Evolutionary conservation across 495 filamentous ascomycete species (phyloP), one percentile per base, ranked within the genome.

Genomic region (Paragyromitra xinjiangensis): DNA sequence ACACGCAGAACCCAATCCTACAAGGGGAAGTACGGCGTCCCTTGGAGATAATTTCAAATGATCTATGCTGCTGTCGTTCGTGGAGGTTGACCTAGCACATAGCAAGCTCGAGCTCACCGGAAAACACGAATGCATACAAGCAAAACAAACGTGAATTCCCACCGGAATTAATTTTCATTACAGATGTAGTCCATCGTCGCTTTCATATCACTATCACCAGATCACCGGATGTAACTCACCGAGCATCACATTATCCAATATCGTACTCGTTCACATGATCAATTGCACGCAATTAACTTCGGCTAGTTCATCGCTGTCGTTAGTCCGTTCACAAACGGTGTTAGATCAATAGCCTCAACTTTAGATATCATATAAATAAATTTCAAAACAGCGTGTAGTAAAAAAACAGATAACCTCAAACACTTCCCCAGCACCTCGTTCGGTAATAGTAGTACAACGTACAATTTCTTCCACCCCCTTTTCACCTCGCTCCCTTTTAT

Each of bases 381-480:
- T 69, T 69, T 56, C 65, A 58, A 69, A 34, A 65, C 34, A 29
- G 19, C 64, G 22, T 29, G 4, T 37, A 7, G 50, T 69, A 69
- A 58, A 56, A 55, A 69, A 45, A 73, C 39, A 58, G 29, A 68
- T 16, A 70, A 4, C 6, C 37, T 3, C 44, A 42, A 69, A 58
- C 40, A 3, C 8, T 24, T 29, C 59, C 22, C 22, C 56, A 55
- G 44, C 42, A 71, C 62, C 42, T 71, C 53, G 56, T 64, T 24
- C 42, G 11, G 55, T 58, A 63, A 6, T 74, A 69, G 48, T 29
- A 69, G 63, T 59, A 44, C 72, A 75, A 40, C 53, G 51, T 26
- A 69, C 58, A 71, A 42, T n/a, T 39, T 61, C 56, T 16, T 48
- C 40, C 9, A 1, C 22, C 62, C 4, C 19, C 8, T 29, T 37